Evolutionary conservation across 306 rosid genomes (phyloP).

Genomic region (Cucumis melo): DNA sequence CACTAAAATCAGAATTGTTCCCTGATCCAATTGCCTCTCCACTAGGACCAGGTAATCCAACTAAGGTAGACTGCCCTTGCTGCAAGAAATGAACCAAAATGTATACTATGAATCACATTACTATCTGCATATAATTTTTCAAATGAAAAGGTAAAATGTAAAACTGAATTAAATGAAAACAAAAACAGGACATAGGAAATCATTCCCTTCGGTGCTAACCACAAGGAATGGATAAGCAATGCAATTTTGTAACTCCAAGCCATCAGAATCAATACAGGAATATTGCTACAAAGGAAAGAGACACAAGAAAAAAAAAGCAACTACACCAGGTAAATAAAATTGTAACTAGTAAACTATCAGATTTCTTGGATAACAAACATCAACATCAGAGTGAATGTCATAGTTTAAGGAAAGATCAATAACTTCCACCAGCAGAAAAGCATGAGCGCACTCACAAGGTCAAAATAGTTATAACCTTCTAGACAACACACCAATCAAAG

Average conservation of each 20-base stretch:
- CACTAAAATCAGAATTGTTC: constrained; percentile 9
- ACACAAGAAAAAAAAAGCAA: neutral
- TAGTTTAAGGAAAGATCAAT: neutral
- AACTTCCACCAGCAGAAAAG: neutral
- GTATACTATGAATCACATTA: neutral
- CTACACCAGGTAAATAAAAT: neutral
- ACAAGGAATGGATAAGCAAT: neutral
- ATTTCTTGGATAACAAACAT: neutral
- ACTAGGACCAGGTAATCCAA: constrained; percentile 19
- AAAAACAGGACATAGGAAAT: neutral
- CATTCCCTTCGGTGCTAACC: neutral
- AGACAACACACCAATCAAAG: neutral
- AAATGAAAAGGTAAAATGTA: neutral
- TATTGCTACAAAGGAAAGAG: neutral
- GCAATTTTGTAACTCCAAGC: neutral
- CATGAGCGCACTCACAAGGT: neutral
- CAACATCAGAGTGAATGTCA: neutral
- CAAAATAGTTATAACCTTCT: neutral
- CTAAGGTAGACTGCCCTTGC: constrained; percentile 13
- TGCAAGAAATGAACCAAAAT: constrained; percentile 16
- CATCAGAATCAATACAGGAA: neutral
- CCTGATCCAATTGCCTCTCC: constrained; percentile 4
- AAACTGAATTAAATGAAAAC: neutral
- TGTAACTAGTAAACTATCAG: neutral
- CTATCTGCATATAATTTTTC: neutral